These are phyloP conservation scores for Condylostoma magnum DNA, from an alignment of 169 alveolate genomes.

Conservation along the genomic window DNA sequence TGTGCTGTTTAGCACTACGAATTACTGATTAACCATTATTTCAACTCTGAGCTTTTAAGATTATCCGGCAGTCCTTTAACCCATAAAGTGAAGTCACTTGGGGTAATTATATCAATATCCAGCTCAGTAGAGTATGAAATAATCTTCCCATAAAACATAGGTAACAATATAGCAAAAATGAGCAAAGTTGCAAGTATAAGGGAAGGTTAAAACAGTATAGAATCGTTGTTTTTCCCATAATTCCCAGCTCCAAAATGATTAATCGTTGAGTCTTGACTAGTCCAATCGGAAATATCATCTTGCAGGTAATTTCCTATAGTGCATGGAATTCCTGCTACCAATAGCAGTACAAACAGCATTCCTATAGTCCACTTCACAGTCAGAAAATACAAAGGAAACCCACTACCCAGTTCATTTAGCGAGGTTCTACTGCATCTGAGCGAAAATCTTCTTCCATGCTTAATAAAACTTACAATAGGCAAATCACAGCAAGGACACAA, in stretches of 20 bases:
- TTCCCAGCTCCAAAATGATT: neutral
- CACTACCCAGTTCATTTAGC: constrained; percentile 39
- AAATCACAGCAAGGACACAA: constrained; percentile 22
- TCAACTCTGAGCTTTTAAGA: too few species aligned
- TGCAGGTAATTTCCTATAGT: neutral
- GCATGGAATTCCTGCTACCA: constrained; percentile 2
- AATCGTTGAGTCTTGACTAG: neutral
- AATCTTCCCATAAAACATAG: constrained; percentile 4
- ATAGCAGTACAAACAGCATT: neutral
- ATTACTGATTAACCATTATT: too few species aligned
- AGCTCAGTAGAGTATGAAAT: neutral
- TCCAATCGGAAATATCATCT: neutral
- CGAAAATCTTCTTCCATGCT: constrained; percentile 3
- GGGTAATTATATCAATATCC: constrained; percentile 1
- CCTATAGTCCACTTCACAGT: constrained; percentile 1
- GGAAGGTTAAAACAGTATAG: neutral
- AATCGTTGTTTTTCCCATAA: neutral
- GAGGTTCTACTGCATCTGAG: neutral
- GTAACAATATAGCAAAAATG: neutral
- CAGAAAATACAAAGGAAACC: constrained; percentile 43
- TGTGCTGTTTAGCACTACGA: too few species aligned
- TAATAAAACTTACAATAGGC: neutral
- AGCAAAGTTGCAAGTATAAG: neutral
- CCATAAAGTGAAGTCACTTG: constrained; percentile 20
- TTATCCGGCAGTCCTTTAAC: constrained; percentile 18